Conservation (phyloP, 768 basidiomycete genomes). For the Trametes coccinea region DNA sequence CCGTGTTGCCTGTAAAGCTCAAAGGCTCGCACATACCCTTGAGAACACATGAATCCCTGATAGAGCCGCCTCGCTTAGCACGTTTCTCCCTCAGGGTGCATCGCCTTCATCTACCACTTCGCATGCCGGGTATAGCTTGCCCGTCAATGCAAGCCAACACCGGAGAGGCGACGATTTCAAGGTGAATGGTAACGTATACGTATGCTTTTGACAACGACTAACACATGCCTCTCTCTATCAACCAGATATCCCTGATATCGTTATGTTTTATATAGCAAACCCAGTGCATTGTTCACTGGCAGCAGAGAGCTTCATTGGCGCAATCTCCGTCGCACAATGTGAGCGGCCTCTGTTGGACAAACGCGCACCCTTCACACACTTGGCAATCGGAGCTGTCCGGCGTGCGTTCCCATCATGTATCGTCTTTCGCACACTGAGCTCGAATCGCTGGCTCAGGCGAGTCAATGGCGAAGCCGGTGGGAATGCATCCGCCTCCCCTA, state of each 20-base stretch:
- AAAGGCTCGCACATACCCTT: neutral
- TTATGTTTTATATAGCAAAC: neutral
- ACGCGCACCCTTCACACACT: neutral
- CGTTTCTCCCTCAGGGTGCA: neutral
- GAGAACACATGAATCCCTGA: neutral
- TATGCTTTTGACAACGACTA: too few relatives aligned
- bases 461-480: constrained; percentile 2
- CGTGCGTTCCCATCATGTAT: constrained; percentile 3
- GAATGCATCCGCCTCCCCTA: neutral
- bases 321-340: neutral
- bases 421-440: constrained; percentile 8
- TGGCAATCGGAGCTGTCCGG: neutral
- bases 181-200: too few relatives aligned
- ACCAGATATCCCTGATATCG: too few relatives aligned
- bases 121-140: too few relatives aligned
- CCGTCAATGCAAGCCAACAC: too few relatives aligned
- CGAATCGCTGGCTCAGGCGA: neutral
- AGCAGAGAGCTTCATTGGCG: too few relatives aligned
- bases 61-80: neutral
- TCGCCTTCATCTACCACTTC: neutral
- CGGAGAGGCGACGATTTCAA: too few relatives aligned
- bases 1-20: neutral
- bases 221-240: too few relatives aligned
- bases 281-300: neutral
- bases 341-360: neutral